Evolutionary conservation across 2,329 filamentous ascomycete genomes (phyloP).

Genomic region (Alternaria triticimaculans): DNA sequence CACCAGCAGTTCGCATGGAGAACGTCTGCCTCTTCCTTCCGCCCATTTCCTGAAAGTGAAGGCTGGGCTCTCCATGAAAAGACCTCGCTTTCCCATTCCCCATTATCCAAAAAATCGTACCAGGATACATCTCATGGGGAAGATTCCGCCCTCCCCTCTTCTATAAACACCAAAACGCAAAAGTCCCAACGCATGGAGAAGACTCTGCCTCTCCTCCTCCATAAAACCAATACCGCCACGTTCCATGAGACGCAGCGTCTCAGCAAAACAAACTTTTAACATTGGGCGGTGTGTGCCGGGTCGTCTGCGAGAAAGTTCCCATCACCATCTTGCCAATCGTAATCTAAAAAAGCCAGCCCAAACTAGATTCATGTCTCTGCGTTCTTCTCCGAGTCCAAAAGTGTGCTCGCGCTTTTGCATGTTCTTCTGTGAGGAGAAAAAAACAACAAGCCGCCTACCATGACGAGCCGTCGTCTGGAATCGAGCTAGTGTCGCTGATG

Average conservation of each 20-base stretch:
- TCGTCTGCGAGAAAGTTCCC: neutral
- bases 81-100: neutral
- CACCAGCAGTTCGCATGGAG: too few species aligned
- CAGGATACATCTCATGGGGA: neutral
- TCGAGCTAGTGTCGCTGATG: neutral
- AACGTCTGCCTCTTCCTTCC: too few species aligned
- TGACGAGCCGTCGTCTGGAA: neutral
- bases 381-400: neutral
- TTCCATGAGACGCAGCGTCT: neutral
- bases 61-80: too few species aligned
- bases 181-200: neutral
- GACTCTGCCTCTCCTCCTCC: neutral
- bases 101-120: neutral
- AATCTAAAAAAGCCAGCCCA: neutral
- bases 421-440: neutral
- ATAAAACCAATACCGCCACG: rapidly evolving
- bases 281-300: too few species aligned
- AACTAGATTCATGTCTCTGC: neutral
- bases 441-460: neutral
- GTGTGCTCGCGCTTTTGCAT: neutral
- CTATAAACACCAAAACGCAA: neutral
- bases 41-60: too few species aligned
- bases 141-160: neutral
- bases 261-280: too few species aligned
- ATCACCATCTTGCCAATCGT: neutral